Base-by-base conservation (phyloP, 306 rosid species). In the Acmispon strigosus region DNA sequence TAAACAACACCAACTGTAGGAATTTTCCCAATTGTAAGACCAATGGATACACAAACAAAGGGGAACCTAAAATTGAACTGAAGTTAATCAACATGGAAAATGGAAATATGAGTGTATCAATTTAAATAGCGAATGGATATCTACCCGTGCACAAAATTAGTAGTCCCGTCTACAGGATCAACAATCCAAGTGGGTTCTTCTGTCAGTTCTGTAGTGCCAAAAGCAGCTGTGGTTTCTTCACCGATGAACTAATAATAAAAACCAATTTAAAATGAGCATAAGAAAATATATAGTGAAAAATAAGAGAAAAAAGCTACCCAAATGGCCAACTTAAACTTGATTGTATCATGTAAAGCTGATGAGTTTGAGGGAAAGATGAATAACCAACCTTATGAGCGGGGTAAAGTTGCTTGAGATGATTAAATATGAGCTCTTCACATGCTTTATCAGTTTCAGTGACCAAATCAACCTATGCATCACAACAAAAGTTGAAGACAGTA, bases 121-220 rank as follows among this genome's bases (percentile, higher is more conserved):
- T 49, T 45, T 50, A 58, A 75, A 56, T 49, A 37, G 4, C 18
- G 66, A 70, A 47, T 48, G 16, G 13, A 76, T 41, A 70, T n/a
- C 62, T 83, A 92, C 94, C 96, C 94, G 64, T 92, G 97, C 27
- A 92, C 97, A 14, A 92, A 92, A 82, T 92, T 92, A 27, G 94
- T 92, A 43, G 97, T 92, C 75, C 97, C 97, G 76, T 92, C 97
- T 36, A 92, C 77, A 56, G 97, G 97, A 86, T 92, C 97, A 44
- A 92, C 97, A 43, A 92, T 86, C 99, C 99, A 95, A 37, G 99
- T 95, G 45, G 89, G 97, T 37, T 91, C 96, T 82, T 91, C 92
- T 0, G 99, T 91, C 79, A 95, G 89, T 72, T 95, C 97, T 11
- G 86, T 79, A 68, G 57, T 65, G 60, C 99, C 97, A 80, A 7